Percentiles rank a stretch among this genome's conserved stretches.
Evolutionary conservation across 352 stramenopile genomes (phyloP).

Genomic region (Heterotrichella gracilis): DNA sequence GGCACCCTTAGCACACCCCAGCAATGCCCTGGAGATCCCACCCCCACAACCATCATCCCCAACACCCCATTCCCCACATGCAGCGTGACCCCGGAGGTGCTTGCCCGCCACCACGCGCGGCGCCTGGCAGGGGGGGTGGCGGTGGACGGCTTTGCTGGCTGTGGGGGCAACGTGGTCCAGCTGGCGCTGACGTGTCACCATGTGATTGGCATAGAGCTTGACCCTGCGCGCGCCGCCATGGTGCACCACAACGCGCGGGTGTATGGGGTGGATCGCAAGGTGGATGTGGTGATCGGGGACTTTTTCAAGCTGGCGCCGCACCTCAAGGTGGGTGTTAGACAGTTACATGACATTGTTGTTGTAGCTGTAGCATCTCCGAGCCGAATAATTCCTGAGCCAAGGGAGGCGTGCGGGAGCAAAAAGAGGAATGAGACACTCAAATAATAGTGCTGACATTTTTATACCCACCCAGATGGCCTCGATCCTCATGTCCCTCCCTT

Average conservation of each 20-base stretch:
- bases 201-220: conserved; percentile 59
- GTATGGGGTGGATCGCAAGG: conserved; percentile 47
- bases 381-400: too few species aligned
- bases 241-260: conserved; percentile 48
- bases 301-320: conserved; percentile 35
- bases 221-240: conserved; percentile 45
- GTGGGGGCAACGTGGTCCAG: conserved; percentile 59
- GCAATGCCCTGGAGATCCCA: too few species aligned
- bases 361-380: too few species aligned
- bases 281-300: conserved; percentile 55
- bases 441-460: too few species aligned
- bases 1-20: too few species aligned
- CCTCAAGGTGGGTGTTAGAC: conserved; percentile 21
- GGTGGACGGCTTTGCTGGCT: conserved; percentile 54
- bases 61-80: too few species aligned
- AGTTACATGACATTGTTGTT: too few species aligned
- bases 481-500: too few species aligned
- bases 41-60: too few species aligned
- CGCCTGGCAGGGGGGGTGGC: conserved; percentile 36
- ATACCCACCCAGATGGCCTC: too few species aligned
- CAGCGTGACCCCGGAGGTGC: conserved; percentile 52
- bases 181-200: conserved; percentile 42
- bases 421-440: too few species aligned
- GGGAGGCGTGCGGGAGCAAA: too few species aligned
- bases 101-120: conserved; percentile 42